Evolutionary conservation across 768 basidiomycete species (phyloP), one percentile per base, ranked within the genome.

Genomic region (Lactarius hatsudake): DNA sequence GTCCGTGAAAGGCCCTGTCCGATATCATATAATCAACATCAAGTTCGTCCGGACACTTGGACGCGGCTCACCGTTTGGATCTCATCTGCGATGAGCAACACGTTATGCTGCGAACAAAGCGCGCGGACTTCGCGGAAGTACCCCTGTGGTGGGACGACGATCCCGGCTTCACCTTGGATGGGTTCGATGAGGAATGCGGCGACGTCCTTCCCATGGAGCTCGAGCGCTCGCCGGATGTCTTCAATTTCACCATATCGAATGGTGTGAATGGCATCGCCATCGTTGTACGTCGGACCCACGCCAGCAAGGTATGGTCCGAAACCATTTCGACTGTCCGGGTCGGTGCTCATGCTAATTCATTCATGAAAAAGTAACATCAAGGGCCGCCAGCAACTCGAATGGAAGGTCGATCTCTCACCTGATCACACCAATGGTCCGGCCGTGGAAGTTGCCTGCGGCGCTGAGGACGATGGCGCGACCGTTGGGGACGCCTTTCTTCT

Each of bases 81-180:
- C 77, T 99, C 97, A 71, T 99, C 97, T 72, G 94, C 96, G 74
- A 99, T 98, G 42, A 99, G 81, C n/a, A 99, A 82, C 0, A 94
- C 94, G 59, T 96, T 94, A 78, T 96, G 87, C 77, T 91, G 86
- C 80, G 90, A 91, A 84, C 97, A 99, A 32, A 98, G 82, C 62
- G 83, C 87, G 61, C 88, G 87, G 32, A 89, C 89, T 71, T 86
- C 79, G 36, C 84, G 75, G 45, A 99, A 84, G 78, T 99, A 99
- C 6, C 95, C 95, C 9, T 84, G 82, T 1, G 90, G 88, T 0
- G 97, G 97, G 13, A 98, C 92, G 66, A 98, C 87, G 71, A 99
- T 96, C 13, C 94, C 96, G 20, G 96, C 96, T 79, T 98, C 96
- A n/a, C 96, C 96, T 76, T 99, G 97, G 69, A 99, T 98, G 6